These are phyloP conservation scores for Talaromyces sp. DNA, from an alignment of 2,329 filamentous ascomycete species.

Conservation along the genomic window DNA sequence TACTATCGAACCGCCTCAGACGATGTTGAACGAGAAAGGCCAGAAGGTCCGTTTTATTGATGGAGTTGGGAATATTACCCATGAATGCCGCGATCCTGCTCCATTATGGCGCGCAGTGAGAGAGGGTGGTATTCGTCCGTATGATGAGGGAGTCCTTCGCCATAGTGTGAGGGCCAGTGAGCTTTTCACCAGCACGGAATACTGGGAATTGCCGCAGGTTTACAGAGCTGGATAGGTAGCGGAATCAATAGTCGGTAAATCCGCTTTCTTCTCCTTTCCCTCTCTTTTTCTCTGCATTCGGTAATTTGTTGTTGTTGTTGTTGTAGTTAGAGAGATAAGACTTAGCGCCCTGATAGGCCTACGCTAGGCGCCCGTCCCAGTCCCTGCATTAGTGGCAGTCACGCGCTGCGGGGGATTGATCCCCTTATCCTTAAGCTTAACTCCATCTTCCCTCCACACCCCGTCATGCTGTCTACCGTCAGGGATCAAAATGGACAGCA, in stretches of 20 bases:
- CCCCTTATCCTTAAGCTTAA: too few species aligned
- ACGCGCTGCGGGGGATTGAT: too few species aligned
- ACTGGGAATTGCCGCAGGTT: neutral
- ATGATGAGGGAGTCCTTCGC: neutral
- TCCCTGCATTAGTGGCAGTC: too few species aligned
- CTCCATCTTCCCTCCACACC: too few species aligned
- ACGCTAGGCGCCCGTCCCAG: too few species aligned
- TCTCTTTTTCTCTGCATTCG: too few species aligned
- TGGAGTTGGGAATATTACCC: neutral
- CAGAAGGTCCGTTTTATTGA: neutral
- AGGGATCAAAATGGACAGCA: neutral
- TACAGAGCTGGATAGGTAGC: neutral
- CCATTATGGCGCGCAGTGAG: neutral
- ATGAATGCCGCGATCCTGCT: constrained; percentile 1
- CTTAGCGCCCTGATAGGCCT: too few species aligned
- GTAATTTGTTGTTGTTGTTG: too few species aligned
- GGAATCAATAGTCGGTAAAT: too few species aligned
- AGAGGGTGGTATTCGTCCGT: neutral
- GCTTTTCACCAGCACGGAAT: neutral
- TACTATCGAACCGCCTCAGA: constrained; percentile 13
- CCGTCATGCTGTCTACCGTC: too few species aligned
- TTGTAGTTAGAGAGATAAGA: too few species aligned
- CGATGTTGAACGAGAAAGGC: neutral
- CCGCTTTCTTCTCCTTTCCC: too few species aligned
- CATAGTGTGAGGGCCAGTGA: neutral